Conservation (phyloP, 768 basidiomycete genomes). For the Boletus rufocinnamomeus region DNA sequence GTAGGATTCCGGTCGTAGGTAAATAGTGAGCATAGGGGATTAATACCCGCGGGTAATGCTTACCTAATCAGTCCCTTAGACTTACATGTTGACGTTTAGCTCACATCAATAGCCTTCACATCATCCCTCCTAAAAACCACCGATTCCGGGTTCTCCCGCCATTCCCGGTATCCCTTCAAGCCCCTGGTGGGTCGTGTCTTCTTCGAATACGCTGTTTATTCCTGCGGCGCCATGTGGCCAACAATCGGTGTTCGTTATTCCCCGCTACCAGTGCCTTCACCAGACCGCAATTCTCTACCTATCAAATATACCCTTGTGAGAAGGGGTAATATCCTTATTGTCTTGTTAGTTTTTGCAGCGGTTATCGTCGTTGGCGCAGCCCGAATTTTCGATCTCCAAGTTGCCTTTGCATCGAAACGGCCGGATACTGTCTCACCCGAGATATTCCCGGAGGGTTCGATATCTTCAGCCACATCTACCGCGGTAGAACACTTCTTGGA, state of each 20-base stretch:
- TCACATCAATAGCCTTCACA: neutral
- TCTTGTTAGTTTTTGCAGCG: conserved; percentile 3
- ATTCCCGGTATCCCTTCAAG: neutral
- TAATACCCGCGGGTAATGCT: too few relatives aligned
- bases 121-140: neutral
- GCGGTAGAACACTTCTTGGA: neutral
- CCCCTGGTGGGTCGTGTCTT: conserved; percentile 13
- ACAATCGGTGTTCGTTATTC: conserved; percentile 11
- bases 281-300: neutral
- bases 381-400: conserved; percentile 14
- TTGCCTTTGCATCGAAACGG: conserved; percentile 5
- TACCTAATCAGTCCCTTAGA: too few relatives aligned
- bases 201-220: neutral
- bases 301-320: conserved; percentile 9
- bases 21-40: too few relatives aligned
- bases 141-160: neutral
- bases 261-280: conserved; percentile 15
- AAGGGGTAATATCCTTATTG: conserved; percentile 13
- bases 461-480: neutral
- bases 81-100: neutral
- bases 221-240: conserved; percentile 18
- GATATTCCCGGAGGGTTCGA: neutral
- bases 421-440: conserved; percentile 7
- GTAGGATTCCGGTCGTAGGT: too few relatives aligned
- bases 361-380: conserved; percentile 13